Evolutionary conservation across 2,329 filamentous ascomycete species (phyloP).

Genomic region (Teratosphaeria destructans): DNA sequence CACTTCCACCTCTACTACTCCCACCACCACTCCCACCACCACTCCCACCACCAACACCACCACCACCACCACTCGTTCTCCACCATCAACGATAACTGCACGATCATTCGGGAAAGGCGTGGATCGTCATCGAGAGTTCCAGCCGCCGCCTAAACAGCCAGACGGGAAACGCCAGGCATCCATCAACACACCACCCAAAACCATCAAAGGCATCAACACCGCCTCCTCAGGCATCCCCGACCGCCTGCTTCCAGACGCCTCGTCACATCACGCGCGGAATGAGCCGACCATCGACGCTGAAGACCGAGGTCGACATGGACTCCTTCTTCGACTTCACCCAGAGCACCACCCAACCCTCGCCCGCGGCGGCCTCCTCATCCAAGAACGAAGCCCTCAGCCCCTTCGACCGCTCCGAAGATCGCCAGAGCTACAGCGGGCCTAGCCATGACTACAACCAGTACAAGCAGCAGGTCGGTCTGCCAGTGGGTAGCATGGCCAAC

Average conservation of each 20-base stretch:
- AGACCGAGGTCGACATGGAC: constrained; percentile 31
- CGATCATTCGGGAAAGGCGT: background rate
- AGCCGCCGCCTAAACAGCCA: background rate
- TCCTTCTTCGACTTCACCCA: constrained; percentile 31
- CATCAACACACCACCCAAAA: background rate
- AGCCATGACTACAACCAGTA: constrained; percentile 94
- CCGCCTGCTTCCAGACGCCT: background rate
- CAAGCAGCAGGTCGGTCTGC: constrained; percentile 89
- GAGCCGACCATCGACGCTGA: constrained; percentile 18
- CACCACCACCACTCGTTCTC: background rate
- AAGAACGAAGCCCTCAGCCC: constrained; percentile 17
- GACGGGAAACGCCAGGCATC: background rate
- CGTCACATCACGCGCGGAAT: constrained; percentile 6
- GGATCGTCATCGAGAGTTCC: background rate
- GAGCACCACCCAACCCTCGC: constrained; percentile 20
- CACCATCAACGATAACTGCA: background rate
- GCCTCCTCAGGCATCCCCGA: background rate
- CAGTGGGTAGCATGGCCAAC: constrained; percentile 70
- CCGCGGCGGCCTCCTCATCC: constrained; percentile 18
- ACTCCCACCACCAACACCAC: no score
- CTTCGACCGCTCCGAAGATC: constrained; percentile 26
- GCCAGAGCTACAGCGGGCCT: constrained; percentile 40
- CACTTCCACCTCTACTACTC: background rate
- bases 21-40: no score
- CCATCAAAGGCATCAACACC: background rate